Percentiles rank a stretch among this genome's conserved stretches.
Evolutionary conservation across 169 alveolate species (phyloP).

Genomic region (Plasmodium adleri): DNA sequence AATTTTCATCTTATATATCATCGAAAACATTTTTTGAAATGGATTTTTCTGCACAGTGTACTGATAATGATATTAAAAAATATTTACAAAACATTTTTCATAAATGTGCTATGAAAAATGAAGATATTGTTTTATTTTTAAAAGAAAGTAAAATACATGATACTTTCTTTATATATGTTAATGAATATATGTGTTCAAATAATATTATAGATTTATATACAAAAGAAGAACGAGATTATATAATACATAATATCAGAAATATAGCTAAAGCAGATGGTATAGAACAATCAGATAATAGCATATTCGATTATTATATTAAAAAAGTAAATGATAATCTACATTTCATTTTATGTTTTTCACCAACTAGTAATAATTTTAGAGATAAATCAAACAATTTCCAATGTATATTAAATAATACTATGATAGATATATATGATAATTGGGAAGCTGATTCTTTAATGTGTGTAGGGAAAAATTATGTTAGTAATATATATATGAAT

Average conservation of each 20-base stretch:
- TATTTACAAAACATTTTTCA: constrained; percentile 84
- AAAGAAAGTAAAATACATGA: constrained; percentile 89
- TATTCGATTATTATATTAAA: constrained; percentile 94
- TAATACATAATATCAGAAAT: constrained; percentile 85
- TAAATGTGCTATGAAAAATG: constrained; percentile 92
- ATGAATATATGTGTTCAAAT: constrained; percentile 82
- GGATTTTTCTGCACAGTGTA: constrained; percentile 58
- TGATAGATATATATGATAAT: constrained; percentile 72
- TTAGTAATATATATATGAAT: constrained; percentile 46
- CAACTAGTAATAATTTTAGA: constrained; percentile 92
- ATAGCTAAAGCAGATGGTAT: constrained; percentile 93
- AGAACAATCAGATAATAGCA: constrained; percentile 92
- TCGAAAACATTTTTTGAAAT: constrained; percentile 87
- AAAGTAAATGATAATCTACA: constrained; percentile 95
- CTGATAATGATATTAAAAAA: constrained; percentile 72
- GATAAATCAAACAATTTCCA: constrained; percentile 83
- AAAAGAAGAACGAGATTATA: constrained; percentile 76
- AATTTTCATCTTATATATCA: constrained; percentile 93
- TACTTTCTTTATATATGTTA: constrained; percentile 81
- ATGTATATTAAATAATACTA: constrained; percentile 79
- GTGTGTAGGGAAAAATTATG: constrained; percentile 59
- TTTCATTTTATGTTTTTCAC: constrained; percentile 96
- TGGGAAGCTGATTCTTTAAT: constrained; percentile 69
- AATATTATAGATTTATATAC: constrained; percentile 83
- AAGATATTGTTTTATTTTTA: constrained; percentile 91